phyloP scores from a whole-genome alignment of 2,329 filamentous ascomycete species.

The Davidsoniella virescens region DNA sequence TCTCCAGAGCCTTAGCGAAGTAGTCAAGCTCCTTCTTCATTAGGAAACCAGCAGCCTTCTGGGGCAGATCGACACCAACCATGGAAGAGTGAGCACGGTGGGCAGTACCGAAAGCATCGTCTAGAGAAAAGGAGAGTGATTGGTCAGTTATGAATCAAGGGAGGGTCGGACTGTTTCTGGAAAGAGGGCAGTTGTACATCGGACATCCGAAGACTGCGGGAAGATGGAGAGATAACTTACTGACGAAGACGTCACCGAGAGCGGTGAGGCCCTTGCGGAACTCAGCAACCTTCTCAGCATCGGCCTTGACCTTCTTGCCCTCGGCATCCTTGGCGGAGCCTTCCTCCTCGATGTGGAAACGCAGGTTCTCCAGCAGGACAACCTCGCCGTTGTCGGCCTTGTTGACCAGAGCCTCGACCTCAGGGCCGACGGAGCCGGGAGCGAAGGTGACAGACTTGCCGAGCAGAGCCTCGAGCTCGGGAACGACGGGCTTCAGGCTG shows the following conservation, averaged over 20 bases:
- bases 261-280: constrained; percentile 93
- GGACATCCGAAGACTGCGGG: background rate
- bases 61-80: constrained; percentile 89
- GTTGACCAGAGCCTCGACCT: constrained; percentile 81
- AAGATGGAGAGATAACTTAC: constrained; percentile 34
- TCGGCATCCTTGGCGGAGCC: constrained; percentile 85
- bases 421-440: constrained; percentile 74
- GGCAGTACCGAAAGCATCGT: constrained; percentile 89
- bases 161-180: background rate
- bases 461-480: constrained; percentile 82
- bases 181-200: background rate
- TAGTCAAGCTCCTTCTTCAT: constrained; percentile 99
- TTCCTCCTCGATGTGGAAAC: constrained; percentile 97
- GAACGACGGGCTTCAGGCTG: constrained; percentile 79
- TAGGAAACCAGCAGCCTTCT: constrained; percentile 95
- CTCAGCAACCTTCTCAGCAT: constrained; percentile 77
- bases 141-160: background rate
- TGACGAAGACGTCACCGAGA: constrained; percentile 91
- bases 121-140: constrained; percentile 3
- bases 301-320: constrained; percentile 96
- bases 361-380: constrained; percentile 89
- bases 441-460: constrained; percentile 75
- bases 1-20: constrained; percentile 93
- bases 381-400: constrained; percentile 67
- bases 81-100: constrained; percentile 98